These are phyloP conservation scores for Chrysoporthe austroafricana DNA, from an alignment of 2,329 filamentous ascomycete genomes.

Conservation along the genomic window DNA sequence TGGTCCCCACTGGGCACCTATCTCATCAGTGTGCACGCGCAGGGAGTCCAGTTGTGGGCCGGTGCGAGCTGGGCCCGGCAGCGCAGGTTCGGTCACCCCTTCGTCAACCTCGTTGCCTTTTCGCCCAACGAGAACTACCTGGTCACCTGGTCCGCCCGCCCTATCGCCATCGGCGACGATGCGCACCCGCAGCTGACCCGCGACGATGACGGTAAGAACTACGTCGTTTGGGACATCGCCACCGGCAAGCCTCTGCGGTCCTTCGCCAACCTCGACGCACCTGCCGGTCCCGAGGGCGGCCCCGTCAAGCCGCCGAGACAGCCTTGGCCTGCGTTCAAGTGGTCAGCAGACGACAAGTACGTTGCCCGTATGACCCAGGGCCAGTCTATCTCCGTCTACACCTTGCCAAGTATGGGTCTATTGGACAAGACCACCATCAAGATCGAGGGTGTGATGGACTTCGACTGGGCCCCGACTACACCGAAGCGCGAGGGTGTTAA, in stretches of 20 bases:
- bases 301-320: slow-evolving; percentile 82
- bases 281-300: slow-evolving; percentile 65
- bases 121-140: slow-evolving; percentile 92
- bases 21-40: slow-evolving; percentile 90
- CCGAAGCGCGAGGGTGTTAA: slow-evolving; percentile 84
- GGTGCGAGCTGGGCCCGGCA: slow-evolving; percentile 87
- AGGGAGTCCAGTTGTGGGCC: slow-evolving; percentile 97
- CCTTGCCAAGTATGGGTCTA: slow-evolving; percentile 85
- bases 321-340: slow-evolving; percentile 99
- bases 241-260: slow-evolving; percentile 89
- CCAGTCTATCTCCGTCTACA: slow-evolving; percentile 94
- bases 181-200: slow-evolving; percentile 81
- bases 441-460: slow-evolving; percentile 95
- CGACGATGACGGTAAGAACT: slow-evolving; percentile 98
- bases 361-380: slow-evolving; percentile 89
- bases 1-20: slow-evolving; percentile 97
- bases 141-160: slow-evolving; percentile 94
- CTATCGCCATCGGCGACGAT: slow-evolving; percentile 88
- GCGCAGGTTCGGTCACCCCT: slow-evolving; percentile 92
- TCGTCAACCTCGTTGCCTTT: slow-evolving; percentile 94
- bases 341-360: slow-evolving; percentile 97
- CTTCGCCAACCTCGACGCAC: slow-evolving; percentile 86
- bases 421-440: slow-evolving; percentile 91
- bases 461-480: slow-evolving; percentile 92
- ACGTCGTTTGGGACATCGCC: slow-evolving; percentile 96